Evolutionary conservation across 352 stramenopile genomes (phyloP).

Genomic region (Globisporangium perplexum): DNA sequence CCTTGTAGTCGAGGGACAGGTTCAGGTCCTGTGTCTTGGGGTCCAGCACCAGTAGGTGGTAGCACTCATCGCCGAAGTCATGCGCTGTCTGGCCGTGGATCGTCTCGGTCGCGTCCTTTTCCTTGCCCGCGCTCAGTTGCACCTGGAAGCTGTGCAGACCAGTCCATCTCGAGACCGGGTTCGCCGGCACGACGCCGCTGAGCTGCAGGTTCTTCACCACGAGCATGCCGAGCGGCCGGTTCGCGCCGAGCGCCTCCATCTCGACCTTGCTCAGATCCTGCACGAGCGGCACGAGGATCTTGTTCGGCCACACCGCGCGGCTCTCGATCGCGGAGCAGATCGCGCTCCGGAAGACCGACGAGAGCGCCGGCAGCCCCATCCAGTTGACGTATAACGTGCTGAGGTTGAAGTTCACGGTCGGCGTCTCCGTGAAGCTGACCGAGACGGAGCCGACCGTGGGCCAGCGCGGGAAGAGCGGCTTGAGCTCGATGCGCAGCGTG

Average conservation of each 20-base stretch:
- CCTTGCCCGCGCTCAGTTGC: conserved; percentile 25
- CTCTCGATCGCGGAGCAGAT: conserved; percentile 31
- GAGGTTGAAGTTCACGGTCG: conserved; percentile 39
- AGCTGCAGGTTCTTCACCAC: conserved; percentile 28
- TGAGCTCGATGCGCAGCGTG: conserved; percentile 34
- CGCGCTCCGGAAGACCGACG: conserved; percentile 31
- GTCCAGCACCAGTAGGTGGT: conserved; percentile 30
- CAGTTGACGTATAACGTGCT: conserved; percentile 36
- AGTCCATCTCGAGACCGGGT: conserved; percentile 25
- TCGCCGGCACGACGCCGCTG: conserved; percentile 19
- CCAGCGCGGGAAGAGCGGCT: conserved; percentile 41
- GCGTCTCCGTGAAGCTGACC: conserved; percentile 38
- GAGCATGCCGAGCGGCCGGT: conserved; percentile 36
- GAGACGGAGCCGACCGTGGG: conserved; percentile 32
- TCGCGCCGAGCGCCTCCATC: conserved; percentile 30
- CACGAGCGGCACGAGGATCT: conserved; percentile 36
- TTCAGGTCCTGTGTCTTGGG: conserved; percentile 37
- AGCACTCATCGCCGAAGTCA: conserved; percentile 21
- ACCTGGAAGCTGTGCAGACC: conserved; percentile 28
- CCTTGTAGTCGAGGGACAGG: conserved; percentile 32
- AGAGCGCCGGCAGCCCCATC: conserved; percentile 38
- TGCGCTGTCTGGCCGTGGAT: conserved; percentile 20
- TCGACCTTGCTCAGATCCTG: conserved; percentile 40
- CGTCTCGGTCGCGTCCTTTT: conserved; percentile 20
- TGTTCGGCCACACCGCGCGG: conserved; percentile 35